Conservation (phyloP, 2,329 filamentous ascomycete species). For the Aspergillus costaricaensis region DNA sequence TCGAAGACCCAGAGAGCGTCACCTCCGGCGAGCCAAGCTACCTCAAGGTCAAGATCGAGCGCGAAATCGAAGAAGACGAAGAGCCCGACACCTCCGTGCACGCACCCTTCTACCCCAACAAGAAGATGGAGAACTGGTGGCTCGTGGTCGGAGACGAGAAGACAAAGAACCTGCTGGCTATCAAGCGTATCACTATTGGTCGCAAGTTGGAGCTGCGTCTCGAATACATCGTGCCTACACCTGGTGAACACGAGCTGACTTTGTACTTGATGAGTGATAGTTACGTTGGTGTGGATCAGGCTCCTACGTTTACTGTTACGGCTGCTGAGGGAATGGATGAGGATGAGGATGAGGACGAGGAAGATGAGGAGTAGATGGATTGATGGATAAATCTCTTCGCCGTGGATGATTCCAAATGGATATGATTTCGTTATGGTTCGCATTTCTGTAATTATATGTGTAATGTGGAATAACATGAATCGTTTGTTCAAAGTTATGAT, state of each 20-base stretch:
- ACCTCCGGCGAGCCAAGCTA: slow-evolving; percentile 78
- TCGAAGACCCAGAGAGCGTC: slow-evolving; percentile 78
- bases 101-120: slow-evolving; percentile 87
- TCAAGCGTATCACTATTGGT: slow-evolving; percentile 90
- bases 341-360: slow-evolving; percentile 82
- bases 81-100: slow-evolving; percentile 83
- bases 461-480: slow-evolving; percentile 10
- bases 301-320: slow-evolving; percentile 80
- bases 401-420: neutral
- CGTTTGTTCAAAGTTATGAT: neutral
- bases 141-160: slow-evolving; percentile 91
- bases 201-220: slow-evolving; percentile 74
- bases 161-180: slow-evolving; percentile 82
- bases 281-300: slow-evolving; percentile 96
- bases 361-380: slow-evolving; percentile 53
- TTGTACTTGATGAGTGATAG: slow-evolving; percentile 96
- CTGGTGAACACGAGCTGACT: slow-evolving; percentile 84
- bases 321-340: slow-evolving; percentile 94
- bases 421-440: slow-evolving; percentile 2
- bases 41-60: slow-evolving; percentile 79
- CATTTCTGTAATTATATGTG: slow-evolving; percentile 18
- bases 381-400: neutral
- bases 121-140: slow-evolving; percentile 99
- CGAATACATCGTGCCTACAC: slow-evolving; percentile 84
- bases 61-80: slow-evolving; percentile 73